A percentile compares a stretch with the other conserved stretches of the same genome.
Evolutionary conservation across 2,329 filamentous ascomycete genomes (phyloP).

Genomic region (Xylariaceae sp.): DNA sequence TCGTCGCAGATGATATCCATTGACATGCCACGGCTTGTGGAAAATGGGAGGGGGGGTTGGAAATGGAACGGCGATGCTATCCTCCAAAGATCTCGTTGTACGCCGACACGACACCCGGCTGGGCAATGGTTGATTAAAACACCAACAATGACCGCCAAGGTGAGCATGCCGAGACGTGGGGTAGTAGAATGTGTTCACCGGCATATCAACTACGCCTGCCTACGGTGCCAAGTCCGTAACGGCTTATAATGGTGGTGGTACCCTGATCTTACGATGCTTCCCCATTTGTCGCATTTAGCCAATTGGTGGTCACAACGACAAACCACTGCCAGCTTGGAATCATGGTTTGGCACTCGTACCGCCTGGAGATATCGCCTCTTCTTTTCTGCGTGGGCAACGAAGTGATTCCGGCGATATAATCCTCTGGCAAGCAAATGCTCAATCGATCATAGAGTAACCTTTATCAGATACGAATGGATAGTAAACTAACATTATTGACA

Average conservation of each 20-base stretch:
- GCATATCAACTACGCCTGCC: conserved; percentile 23
- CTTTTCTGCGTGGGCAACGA: too few relatives aligned
- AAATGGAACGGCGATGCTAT: too few relatives aligned
- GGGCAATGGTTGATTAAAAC: neutral
- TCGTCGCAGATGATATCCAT: too few relatives aligned
- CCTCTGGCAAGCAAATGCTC: too few relatives aligned
- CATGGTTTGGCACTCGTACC: conserved; percentile 2
- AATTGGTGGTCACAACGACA: conserved; percentile 15
- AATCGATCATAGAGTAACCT: too few relatives aligned
- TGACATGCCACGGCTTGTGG: too few relatives aligned
- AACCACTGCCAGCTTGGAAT: neutral
- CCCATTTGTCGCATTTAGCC: conserved; percentile 24
- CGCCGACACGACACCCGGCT: too few relatives aligned
- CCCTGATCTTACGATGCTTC: conserved; percentile 11
- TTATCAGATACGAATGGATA: too few relatives aligned
- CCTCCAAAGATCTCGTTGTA: too few relatives aligned
- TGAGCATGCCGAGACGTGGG: conserved; percentile 23
- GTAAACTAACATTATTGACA: too few relatives aligned
- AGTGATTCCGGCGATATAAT: too few relatives aligned
- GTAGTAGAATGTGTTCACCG: conserved; percentile 23
- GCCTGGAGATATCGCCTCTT: neutral
- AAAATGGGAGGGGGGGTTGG: too few relatives aligned
- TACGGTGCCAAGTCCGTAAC: conserved; percentile 21
- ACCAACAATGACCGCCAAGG: conserved; percentile 22
- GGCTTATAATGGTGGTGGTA: conserved; percentile 15